Evolutionary conservation across 2,329 filamentous ascomycete species (phyloP).

Genomic region (Cercospora sesami): DNA sequence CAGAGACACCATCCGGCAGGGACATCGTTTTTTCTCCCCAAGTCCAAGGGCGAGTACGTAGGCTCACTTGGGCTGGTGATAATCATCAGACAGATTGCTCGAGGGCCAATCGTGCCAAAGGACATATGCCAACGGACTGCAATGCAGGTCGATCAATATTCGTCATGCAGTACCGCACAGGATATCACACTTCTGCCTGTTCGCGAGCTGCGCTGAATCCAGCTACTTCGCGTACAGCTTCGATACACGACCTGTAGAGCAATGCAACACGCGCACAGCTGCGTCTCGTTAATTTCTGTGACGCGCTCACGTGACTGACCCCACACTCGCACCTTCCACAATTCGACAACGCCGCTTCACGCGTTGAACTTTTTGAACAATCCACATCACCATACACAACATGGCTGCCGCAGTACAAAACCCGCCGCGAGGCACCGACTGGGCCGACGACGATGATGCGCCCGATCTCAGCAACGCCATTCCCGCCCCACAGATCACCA

Average conservation of each 20-base stretch:
- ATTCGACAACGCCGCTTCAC: conserved; percentile 5
- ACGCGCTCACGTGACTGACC: not conserved
- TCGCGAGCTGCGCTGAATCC: not conserved
- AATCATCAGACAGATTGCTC: not conserved
- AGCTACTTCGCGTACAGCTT: not conserved
- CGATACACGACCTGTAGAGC: not conserved
- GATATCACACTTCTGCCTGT: not conserved
- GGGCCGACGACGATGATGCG: conserved; percentile 81
- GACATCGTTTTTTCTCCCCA: not conserved
- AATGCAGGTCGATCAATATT: not conserved
- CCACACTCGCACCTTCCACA: conserved; percentile 11
- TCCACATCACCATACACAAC: conserved; percentile 15
- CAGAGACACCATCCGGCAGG: not conserved
- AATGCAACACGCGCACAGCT: not conserved
- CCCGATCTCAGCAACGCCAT: conserved; percentile 76
- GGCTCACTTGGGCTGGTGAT: not conserved
- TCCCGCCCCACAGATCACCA: conserved; percentile 81
- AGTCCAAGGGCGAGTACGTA: not conserved
- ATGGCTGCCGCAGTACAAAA: conserved; percentile 39
- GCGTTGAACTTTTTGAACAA: not conserved
- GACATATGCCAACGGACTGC: not conserved
- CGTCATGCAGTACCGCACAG: not conserved
- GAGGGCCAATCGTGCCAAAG: not conserved
- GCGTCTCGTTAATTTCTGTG: not conserved
- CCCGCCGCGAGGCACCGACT: conserved; percentile 63